Evolutionary conservation across 2,329 filamentous ascomycete species (phyloP).

Genomic region (Fusarium udum): DNA sequence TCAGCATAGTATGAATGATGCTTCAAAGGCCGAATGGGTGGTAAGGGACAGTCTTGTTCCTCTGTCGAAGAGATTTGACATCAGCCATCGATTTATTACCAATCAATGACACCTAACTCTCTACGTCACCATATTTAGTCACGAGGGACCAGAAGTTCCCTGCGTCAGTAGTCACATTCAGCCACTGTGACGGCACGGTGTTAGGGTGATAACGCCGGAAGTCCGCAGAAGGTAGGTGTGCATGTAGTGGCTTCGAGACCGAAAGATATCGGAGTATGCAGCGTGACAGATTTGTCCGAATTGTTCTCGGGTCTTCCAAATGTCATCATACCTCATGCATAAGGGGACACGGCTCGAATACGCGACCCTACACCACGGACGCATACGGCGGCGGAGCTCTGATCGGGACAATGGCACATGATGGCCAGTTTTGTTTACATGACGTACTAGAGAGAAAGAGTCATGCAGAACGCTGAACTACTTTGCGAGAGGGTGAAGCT

Average conservation of each 20-base stretch:
- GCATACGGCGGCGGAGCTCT: rapidly evolving
- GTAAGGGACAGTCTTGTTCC: background rate
- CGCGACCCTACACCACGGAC: rapidly evolving
- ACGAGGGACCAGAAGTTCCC: rapidly evolving
- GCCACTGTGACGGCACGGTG: too few species aligned
- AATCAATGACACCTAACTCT: too few species aligned
- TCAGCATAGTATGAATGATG: rapidly evolving
- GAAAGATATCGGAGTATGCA: background rate
- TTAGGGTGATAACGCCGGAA: background rate
- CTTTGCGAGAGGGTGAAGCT: rapidly evolving
- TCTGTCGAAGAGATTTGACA: rapidly evolving
- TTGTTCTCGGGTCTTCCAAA: rapidly evolving
- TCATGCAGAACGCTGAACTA: rapidly evolving
- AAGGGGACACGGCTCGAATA: background rate
- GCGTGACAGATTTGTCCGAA: rapidly evolving
- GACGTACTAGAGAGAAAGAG: rapidly evolving
- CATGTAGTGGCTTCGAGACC: background rate
- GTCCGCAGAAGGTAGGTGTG: background rate
- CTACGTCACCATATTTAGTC: rapidly evolving
- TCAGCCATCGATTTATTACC: too few species aligned
- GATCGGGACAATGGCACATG: background rate
- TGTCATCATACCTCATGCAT: background rate
- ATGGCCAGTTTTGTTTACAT: rapidly evolving
- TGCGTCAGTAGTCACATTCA: rapidly evolving
- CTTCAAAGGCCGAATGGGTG: too few species aligned